Evolutionary conservation across 768 basidiomycete genomes (phyloP), one percentile per base, ranked within the genome.

Genomic region (Boletus bicolor): DNA sequence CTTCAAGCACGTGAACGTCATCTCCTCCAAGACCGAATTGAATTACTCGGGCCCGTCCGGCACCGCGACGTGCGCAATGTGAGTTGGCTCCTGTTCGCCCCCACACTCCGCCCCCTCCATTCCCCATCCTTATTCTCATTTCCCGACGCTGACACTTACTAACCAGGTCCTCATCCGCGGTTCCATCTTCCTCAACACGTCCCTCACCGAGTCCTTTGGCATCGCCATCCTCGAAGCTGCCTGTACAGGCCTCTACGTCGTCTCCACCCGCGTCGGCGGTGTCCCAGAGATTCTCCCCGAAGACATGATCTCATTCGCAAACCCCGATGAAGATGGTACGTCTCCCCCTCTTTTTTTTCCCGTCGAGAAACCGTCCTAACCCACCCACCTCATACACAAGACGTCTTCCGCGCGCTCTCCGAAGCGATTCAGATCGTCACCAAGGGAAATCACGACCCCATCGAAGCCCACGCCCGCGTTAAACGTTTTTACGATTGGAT

Each of bases 161-260:
- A 19, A 0, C 30, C 60, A 94, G 92, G 86, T 97, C n/a, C 80
- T 99, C 11, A 77, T 78, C 7, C 85, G 84, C 42, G 97, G 95
- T 1, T 80, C 91, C 12, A 94, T 99, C 57, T 99, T 89, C 73
- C 78, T 99, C 77, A 97, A 95, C 66, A 95, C 97, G 0, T 95
- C 93, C 0, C 79, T 98, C 26, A 98, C 96, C 1, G 97, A 98
- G 69, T 83, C 97, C 0, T 99, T 98, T 62, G 96, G 97, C 0
- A 98, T 96, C 60, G 91, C 90, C n/a, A 94, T 96, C 60, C 81
- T 99, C 42, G 97, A 99, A 75, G 97, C 96, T 0, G 97, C 97
- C 0, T 95, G 91, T 60, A 85, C 93, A 0, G 96, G 97, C 1
- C 78, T 98, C 15, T 96, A 96, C 66, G 89, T 98, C 48, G 96